Evolutionary conservation across 2,329 filamentous ascomycete species (phyloP).

Genomic region (Ascochyta fabae): DNA sequence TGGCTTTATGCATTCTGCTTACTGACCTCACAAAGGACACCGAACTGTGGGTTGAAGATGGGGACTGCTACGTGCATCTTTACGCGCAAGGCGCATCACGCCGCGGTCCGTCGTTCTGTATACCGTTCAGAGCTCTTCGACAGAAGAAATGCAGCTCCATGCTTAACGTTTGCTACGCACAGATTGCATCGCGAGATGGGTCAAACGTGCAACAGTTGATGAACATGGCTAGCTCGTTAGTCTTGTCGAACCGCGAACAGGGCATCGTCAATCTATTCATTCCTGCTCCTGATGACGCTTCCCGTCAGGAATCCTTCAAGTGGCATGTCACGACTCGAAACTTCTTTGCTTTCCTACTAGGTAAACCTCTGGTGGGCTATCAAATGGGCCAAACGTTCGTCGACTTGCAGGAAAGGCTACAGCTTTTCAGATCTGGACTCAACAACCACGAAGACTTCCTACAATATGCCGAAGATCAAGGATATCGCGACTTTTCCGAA

Average conservation of each 20-base stretch:
- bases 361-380: constrained; percentile 70
- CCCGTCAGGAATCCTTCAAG: constrained; percentile 62
- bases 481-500: constrained; percentile 71
- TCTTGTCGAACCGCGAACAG: constrained; percentile 44
- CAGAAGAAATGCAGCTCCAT: constrained; percentile 66
- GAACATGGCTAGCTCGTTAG: constrained; percentile 44
- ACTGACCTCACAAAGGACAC: constrained; percentile 61
- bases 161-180: constrained; percentile 56
- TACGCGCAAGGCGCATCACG: constrained; percentile 70
- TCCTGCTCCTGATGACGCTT: constrained; percentile 64
- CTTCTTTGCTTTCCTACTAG: constrained; percentile 74
- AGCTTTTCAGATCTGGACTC: constrained; percentile 62
- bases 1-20: constrained; percentile 1
- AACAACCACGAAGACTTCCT: constrained; percentile 69
- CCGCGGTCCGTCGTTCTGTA: constrained; percentile 70
- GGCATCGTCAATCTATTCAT: constrained; percentile 68
- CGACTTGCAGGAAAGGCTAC: constrained; percentile 69
- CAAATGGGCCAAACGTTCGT: constrained; percentile 70
- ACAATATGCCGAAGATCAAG: constrained; percentile 70
- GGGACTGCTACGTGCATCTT: constrained; percentile 74
- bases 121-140: constrained; percentile 66
- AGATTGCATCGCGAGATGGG: constrained; percentile 31
- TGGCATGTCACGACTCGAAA: constrained; percentile 76
- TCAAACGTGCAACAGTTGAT: constrained; percentile 15
- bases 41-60: constrained; percentile 72